Percentiles rank a stretch among this genome's conserved stretches.
phyloP scores from a whole-genome alignment of 306 rosid species.

The Inga laurina region DNA sequence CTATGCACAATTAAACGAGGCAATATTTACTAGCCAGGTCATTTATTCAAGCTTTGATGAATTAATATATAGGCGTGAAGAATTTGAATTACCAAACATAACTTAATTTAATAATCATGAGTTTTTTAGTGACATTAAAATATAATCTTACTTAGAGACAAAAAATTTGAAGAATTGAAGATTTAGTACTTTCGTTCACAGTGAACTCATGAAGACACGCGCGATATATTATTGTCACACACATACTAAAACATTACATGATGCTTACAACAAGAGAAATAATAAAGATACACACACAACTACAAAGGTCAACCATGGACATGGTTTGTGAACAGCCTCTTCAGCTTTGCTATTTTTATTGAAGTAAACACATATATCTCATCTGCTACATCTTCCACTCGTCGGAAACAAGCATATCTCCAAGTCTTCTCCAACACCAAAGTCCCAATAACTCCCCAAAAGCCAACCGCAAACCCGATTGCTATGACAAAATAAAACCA shows the following conservation, averaged over 20 bases:
- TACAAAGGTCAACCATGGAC: not conserved
- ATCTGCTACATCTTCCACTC: not conserved
- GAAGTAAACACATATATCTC: not conserved
- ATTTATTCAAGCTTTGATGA: too few species aligned
- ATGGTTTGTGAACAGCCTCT: not conserved
- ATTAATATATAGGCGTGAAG: too few species aligned
- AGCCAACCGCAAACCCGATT: not conserved
- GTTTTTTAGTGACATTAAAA: too few species aligned
- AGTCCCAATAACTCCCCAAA: not conserved
- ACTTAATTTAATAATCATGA: too few species aligned
- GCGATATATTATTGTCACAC: not conserved
- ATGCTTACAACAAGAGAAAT: not conserved
- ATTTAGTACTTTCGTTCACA: too few species aligned
- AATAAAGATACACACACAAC: not conserved
- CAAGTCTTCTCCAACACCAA: not conserved
- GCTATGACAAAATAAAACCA: not conserved
- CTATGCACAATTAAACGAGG: too few species aligned
- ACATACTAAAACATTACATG: not conserved
- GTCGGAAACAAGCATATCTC: not conserved
- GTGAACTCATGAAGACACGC: not conserved
- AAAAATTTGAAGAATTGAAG: too few species aligned
- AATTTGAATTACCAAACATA: too few species aligned
- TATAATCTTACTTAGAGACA: too few species aligned
- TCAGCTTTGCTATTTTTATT: not conserved
- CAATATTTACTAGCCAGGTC: too few species aligned